These are phyloP conservation scores for Juncus effusus DNA, from an alignment of 176 grass and related monocot genomes.

Conservation along the genomic window DNA sequence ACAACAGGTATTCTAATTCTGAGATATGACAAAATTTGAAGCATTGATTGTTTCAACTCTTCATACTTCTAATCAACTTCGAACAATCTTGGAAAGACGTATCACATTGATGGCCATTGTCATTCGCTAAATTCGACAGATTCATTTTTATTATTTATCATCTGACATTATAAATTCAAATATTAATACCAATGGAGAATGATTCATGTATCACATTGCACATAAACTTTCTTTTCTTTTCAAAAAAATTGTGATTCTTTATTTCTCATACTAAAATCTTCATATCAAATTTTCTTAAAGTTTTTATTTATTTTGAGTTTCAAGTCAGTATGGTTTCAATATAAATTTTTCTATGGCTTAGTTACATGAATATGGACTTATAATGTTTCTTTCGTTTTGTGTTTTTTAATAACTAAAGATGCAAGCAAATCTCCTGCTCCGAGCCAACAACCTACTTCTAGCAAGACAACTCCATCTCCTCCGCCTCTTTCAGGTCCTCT, in stretches of 20 bases:
- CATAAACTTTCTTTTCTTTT: neutral
- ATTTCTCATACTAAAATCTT: neutral
- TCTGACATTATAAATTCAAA: neutral
- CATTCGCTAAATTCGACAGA: neutral
- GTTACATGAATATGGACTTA: neutral
- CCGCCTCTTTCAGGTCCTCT: slow-evolving; percentile 1
- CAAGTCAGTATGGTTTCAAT: neutral
- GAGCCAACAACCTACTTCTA: neutral
- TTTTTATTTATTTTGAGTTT: neutral
- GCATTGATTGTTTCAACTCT: too few relatives aligned
- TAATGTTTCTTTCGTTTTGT: neutral
- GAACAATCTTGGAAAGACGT: too few relatives aligned
- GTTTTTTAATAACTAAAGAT: slow-evolving; percentile 11
- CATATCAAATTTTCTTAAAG: neutral
- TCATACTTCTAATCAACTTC: too few relatives aligned
- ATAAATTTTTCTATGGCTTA: neutral
- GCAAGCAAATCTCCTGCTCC: slow-evolving; percentile 12
- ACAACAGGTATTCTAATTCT: neutral
- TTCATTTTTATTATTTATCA: neutral
- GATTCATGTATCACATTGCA: too few relatives aligned
- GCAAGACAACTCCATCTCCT: neutral
- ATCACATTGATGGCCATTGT: neutral
- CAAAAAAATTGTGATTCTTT: neutral
- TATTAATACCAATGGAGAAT: neutral
- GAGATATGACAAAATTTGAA: too few relatives aligned